Percentiles rank a stretch among this genome's conserved stretches.
These are phyloP conservation scores for Lentinula aciculospora DNA, from an alignment of 768 basidiomycete species.

Conservation along the genomic window DNA sequence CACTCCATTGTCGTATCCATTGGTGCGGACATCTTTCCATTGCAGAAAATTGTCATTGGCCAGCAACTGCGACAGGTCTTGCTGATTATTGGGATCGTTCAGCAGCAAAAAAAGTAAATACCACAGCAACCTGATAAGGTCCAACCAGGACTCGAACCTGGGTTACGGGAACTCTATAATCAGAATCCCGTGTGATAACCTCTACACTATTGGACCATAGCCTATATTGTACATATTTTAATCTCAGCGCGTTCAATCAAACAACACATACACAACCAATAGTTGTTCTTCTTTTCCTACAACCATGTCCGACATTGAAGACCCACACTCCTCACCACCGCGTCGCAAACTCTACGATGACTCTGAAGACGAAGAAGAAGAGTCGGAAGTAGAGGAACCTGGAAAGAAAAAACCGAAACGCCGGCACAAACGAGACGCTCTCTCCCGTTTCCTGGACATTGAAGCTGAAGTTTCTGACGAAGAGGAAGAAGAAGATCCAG, in stretches of 20 bases:
- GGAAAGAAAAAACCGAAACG: constrained; percentile 58
- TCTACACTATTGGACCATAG: not conserved
- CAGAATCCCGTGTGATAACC: not conserved
- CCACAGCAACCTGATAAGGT: not conserved
- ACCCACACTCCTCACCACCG: constrained; percentile 20
- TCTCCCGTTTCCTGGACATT: constrained; percentile 88
- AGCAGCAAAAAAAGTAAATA: too few species aligned
- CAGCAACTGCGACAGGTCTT: too few species aligned
- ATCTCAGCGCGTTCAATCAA: too few species aligned
- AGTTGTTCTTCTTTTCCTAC: constrained; percentile 14
- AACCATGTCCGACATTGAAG: constrained; percentile 40
- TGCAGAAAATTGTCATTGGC: too few species aligned
- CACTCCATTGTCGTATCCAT: too few species aligned
- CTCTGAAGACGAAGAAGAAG: constrained; percentile 42
- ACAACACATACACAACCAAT: constrained; percentile 1
- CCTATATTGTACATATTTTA: too few species aligned
- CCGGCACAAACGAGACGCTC: constrained; percentile 58
- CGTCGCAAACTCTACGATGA: constrained; percentile 20
- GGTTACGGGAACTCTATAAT: not conserved
- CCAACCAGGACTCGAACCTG: constrained; percentile 10
- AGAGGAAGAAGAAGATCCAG: constrained; percentile 90
- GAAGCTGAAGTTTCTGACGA: constrained; percentile 97
- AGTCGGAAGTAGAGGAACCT: constrained; percentile 40
- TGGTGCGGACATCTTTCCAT: too few species aligned
- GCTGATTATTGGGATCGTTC: too few species aligned